Base-by-base conservation (phyloP, 2,329 filamentous ascomycete species). In the Xylaria sp. region DNA sequence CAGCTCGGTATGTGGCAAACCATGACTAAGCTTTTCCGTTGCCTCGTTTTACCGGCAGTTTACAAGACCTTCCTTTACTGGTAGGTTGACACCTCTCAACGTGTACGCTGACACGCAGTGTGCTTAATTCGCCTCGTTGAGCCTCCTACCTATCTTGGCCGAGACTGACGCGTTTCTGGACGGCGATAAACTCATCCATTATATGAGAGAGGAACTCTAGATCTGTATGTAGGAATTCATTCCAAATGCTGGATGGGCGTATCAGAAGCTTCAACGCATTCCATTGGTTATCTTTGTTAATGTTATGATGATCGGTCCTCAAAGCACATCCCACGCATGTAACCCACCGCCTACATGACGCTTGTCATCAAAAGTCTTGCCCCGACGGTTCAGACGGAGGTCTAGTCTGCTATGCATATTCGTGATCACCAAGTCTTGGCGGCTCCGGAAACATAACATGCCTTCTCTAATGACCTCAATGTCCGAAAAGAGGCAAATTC, bases 211-310 rank as follows among this genome's bases (percentile, higher is more conserved):
- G 48, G 3, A 59, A 52, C 18, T 9, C 46, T 34, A 52, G 12
- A 28, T 28, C 10, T 4, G n/a, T 48, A 10, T n/a, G 23, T 52
- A 10, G 7, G 50, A 54, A 15, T 10, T 9, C 5, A 32, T 32
- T 46, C 48, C 37, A 65, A 57, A 54, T 54, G 48, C 37, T 34
- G 18, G 25, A 57, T 57, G 37, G 25, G 18, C 34, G 37, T 32
- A 23, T 56, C 25, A 2, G 32, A 18, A 55, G 15, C 37, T 32
- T 37, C 18, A 15, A 7, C 23, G 63, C 23, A 44, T 61, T 61
- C 50, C 50, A 60, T 60, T 66, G 44, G 56, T 44, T 50, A 48
- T 28, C 37, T 20, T 13, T 54, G 13, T 56, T 54, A 50, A 50
- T 41, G 32, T 28, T 25, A 48, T 41, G 37, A 25, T 55, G n/a